Percentiles rank a stretch among this genome's conserved stretches.
These are phyloP conservation scores for Paraphaeosphaeria minitans DNA, from an alignment of 2,329 filamentous ascomycete species.

Conservation along the genomic window DNA sequence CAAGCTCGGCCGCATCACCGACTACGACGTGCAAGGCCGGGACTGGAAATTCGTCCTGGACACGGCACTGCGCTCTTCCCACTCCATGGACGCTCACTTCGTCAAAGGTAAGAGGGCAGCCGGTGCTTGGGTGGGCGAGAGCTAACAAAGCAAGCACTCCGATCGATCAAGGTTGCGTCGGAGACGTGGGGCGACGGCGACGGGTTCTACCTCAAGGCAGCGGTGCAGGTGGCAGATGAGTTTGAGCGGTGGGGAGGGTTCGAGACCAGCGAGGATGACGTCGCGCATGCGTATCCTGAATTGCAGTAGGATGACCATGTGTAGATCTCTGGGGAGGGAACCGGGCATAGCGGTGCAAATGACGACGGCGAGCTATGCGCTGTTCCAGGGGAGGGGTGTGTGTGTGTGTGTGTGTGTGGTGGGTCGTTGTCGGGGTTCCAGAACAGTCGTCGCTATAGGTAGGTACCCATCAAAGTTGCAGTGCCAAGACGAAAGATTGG, in stretches of 20 bases:
- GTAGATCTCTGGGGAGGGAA: neutral
- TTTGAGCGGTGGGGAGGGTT: conserved; percentile 71
- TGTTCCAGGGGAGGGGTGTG: too few relatives aligned
- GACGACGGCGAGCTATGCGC: conserved; percentile 11
- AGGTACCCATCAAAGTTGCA: neutral
- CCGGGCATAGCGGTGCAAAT: conserved; percentile 11
- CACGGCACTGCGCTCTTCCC: conserved; percentile 70
- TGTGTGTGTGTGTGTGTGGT: too few relatives aligned
- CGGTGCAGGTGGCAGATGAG: conserved; percentile 73
- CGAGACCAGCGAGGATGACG: conserved; percentile 34
- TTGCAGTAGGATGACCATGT: conserved; percentile 11
- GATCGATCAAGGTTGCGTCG: conserved; percentile 75
- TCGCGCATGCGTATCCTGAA: conserved; percentile 31
- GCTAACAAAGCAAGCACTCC: conserved; percentile 59
- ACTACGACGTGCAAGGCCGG: conserved; percentile 65
- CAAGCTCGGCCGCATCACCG: conserved; percentile 66
- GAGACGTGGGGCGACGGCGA: conserved; percentile 75
- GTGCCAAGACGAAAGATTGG: neutral
- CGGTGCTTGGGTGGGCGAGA: conserved; percentile 58
- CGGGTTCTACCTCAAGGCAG: conserved; percentile 68
- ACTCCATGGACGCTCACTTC: conserved; percentile 77
- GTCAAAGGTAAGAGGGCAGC: conserved; percentile 69
- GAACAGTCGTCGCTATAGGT: neutral
- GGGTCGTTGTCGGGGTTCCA: neutral
- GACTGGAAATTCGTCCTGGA: conserved; percentile 79